A percentile compares a stretch with the other conserved stretches of the same genome.
These are phyloP conservation scores for Ceratocystis alfenasii DNA, from an alignment of 2,329 filamentous ascomycete genomes.

Conservation along the genomic window DNA sequence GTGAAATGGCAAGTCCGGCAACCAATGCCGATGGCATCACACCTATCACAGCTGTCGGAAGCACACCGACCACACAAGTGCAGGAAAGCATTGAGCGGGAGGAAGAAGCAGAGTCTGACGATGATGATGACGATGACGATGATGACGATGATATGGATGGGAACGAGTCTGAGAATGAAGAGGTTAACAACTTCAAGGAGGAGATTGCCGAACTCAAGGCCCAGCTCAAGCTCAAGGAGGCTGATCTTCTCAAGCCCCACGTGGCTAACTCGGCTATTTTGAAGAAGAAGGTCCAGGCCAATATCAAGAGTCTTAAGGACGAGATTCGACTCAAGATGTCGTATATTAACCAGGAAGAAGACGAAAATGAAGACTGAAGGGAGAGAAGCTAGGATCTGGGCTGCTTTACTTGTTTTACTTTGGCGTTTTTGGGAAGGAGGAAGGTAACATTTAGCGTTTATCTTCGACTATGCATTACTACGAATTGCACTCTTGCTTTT, in stretches of 20 bases:
- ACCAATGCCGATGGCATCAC: constrained; percentile 36
- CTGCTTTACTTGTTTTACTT: constrained; percentile 11
- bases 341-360: constrained; percentile 30
- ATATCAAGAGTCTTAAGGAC: constrained; percentile 38
- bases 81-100: constrained; percentile 39
- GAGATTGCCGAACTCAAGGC: constrained; percentile 44
- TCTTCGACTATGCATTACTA: neutral
- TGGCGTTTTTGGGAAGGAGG: neutral
- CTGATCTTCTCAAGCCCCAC: constrained; percentile 31
- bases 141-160: constrained; percentile 42
- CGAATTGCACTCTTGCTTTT: neutral
- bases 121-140: constrained; percentile 40
- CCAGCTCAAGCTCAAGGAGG: constrained; percentile 37
- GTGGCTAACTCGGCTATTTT: constrained; percentile 38
- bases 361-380: constrained; percentile 17
- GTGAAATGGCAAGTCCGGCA: constrained; percentile 33
- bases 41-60: constrained; percentile 34
- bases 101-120: constrained; percentile 36
- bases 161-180: constrained; percentile 37
- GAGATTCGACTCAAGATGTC: constrained; percentile 37
- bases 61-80: constrained; percentile 34
- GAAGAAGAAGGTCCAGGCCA: constrained; percentile 38
- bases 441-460: neutral
- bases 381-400: neutral
- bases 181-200: constrained; percentile 43